Evolutionary conservation across 2,329 filamentous ascomycete species (phyloP).

Genomic region (Arthrobotrys sinensis): DNA sequence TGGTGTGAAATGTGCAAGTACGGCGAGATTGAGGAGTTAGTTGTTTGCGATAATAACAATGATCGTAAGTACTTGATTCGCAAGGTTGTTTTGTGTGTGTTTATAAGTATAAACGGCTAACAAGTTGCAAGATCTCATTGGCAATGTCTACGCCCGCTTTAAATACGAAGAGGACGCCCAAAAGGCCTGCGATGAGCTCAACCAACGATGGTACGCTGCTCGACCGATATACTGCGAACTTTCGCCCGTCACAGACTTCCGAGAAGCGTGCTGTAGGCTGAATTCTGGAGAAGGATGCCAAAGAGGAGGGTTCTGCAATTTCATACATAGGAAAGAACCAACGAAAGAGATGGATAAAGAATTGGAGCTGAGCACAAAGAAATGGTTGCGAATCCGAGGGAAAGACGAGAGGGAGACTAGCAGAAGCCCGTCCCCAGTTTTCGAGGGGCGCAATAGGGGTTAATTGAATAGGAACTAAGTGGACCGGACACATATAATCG

Average conservation of each 20-base stretch:
- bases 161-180: constrained; percentile 99
- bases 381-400: constrained; percentile 90
- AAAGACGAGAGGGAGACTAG: constrained; percentile 85
- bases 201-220: constrained; percentile 95
- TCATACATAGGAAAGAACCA: constrained; percentile 98
- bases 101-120: constrained; percentile 1
- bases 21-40: constrained; percentile 95
- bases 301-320: constrained; percentile 97
- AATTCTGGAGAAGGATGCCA: constrained; percentile 97
- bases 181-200: constrained; percentile 92
- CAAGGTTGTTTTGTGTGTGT: neutral
- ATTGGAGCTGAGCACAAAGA: constrained; percentile 89
- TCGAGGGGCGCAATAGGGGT: constrained; percentile 26
- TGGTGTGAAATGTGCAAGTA: constrained; percentile 99
- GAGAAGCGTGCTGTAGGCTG: constrained; percentile 94
- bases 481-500: neutral
- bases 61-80: constrained; percentile 77
- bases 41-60: constrained; percentile 99
- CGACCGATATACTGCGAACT: constrained; percentile 98
- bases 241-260: constrained; percentile 95
- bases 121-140: constrained; percentile 81
- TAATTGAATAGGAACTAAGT: neutral
- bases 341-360: constrained; percentile 89
- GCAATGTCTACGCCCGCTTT: constrained; percentile 99
- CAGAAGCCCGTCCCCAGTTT: constrained; percentile 44